Evolutionary conservation across 176 grass and related monocot species (phyloP), one percentile per base, ranked within the genome.

Genomic region (Poa annua): DNA sequence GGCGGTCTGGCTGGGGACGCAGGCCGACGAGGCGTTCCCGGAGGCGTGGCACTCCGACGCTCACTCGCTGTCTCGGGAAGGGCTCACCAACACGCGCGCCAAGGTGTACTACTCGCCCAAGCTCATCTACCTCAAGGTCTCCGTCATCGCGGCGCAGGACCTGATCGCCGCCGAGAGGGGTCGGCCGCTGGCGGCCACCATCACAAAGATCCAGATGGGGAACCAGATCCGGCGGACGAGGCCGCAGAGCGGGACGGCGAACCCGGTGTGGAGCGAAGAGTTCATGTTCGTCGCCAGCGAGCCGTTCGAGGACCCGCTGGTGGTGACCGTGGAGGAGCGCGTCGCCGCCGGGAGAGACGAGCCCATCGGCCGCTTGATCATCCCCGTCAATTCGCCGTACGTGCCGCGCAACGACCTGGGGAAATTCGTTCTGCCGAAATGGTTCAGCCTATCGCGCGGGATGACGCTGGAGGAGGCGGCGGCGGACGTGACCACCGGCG

Each of bases 1-100:
- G 3, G 86, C 92, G 1, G 88, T 87, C 0, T 97, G 95, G 95
- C 47, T 64, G 3, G 88, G 95, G 34, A 97, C 92, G 7, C 95
- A 97, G 85, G 95, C 92, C 11, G 95, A 97, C 84, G 95, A 94
- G 83, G 83, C 82, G 0, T 94, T 97, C 80, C 79, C 95, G 17
- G 79, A 91, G 26, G 95, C 92, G 0, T 94, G 88, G 95, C 92
- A 97, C 80, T 94, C 95, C 38, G 90, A 98, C 62, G 90, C 92
- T 17, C 82, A 92, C 57, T 72, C 85, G 14, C 29, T 93, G 7
- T 69, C 81, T 0, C 33, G 11, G 8, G 89, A 77, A 6, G 87
- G 53, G 6, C 52, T 91, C 0, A 24, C 42, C 47, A 71, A 39
- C 79, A 95, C 88, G 61, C 80, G 87, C 34, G 85, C 75, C 48